These are phyloP conservation scores for Prunella vulgaris DNA, from an alignment of 257 asterid species.

Conservation along the genomic window DNA sequence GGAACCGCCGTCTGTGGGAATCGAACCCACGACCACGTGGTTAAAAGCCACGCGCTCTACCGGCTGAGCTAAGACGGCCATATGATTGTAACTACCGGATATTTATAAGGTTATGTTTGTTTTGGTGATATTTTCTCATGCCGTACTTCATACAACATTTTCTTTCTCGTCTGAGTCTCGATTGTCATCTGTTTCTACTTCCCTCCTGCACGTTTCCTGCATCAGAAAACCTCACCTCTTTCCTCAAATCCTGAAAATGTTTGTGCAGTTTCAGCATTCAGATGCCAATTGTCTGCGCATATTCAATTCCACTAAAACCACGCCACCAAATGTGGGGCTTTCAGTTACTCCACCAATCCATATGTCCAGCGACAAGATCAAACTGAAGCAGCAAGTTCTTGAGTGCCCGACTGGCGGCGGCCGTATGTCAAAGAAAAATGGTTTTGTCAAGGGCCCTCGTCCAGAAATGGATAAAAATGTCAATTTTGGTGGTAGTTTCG, in stretches of 20 bases:
- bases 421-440: constrained; percentile 20
- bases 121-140: background rate
- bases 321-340: constrained; percentile 34
- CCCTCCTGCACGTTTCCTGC: background rate
- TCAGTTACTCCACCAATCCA: constrained; percentile 37
- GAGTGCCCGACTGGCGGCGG: constrained; percentile 12
- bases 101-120: too few species aligned
- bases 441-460: constrained; percentile 20
- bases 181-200: background rate
- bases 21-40: constrained; percentile 99
- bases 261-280: constrained; percentile 46
- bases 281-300: constrained; percentile 52
- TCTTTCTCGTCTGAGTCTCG: background rate
- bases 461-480: constrained; percentile 21
- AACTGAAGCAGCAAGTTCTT: constrained; percentile 31
- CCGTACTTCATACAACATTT: background rate
- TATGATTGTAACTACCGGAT: too few species aligned
- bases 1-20: constrained; percentile 99
- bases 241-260: constrained; percentile 35
- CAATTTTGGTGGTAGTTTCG: constrained; percentile 20
- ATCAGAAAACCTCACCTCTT: background rate
- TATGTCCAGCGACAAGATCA: constrained; percentile 26
- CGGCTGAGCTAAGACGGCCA: constrained; percentile 96
- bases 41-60: constrained; percentile 99
- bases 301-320: constrained; percentile 35